A percentile compares a stretch with the other conserved stretches of the same genome.
Evolutionary conservation across 2,329 filamentous ascomycete genomes (phyloP).

Genomic region (Trichoderma citrinoviride): DNA sequence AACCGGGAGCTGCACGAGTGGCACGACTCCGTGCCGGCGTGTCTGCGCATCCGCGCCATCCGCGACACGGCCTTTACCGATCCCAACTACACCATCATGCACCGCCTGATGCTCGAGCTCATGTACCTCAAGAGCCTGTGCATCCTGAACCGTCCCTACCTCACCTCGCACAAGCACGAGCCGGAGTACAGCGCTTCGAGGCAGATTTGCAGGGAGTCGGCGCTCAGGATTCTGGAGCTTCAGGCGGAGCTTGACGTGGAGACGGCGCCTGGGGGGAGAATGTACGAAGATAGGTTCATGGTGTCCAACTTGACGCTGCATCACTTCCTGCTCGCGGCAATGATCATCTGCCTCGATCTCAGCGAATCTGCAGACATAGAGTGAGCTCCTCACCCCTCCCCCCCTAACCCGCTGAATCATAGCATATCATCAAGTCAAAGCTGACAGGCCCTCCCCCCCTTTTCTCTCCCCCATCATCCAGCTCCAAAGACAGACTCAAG

Average conservation of each 20-base stretch:
- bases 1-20: constrained; percentile 42
- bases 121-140: constrained; percentile 50
- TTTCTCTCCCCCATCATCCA: neutral
- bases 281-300: constrained; percentile 54
- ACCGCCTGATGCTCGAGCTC: constrained; percentile 48
- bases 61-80: constrained; percentile 44
- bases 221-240: constrained; percentile 45
- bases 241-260: constrained; percentile 48
- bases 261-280: constrained; percentile 47
- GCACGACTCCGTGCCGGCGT: constrained; percentile 37
- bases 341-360: constrained; percentile 56
- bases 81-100: constrained; percentile 46
- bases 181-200: constrained; percentile 40
- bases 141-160: constrained; percentile 49
- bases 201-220: constrained; percentile 43
- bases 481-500: constrained; percentile 33
- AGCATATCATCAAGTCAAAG: neutral
- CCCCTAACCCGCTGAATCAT: neutral
- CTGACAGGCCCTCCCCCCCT: neutral
- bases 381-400: constrained; percentile 27
- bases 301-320: constrained; percentile 52
- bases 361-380: constrained; percentile 39
- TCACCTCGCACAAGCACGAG: constrained; percentile 41
- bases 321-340: constrained; percentile 58
- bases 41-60: constrained; percentile 43